Evolutionary conservation across 2,329 filamentous ascomycete genomes (phyloP).

Genomic region (Colletotrichum truncatum): DNA sequence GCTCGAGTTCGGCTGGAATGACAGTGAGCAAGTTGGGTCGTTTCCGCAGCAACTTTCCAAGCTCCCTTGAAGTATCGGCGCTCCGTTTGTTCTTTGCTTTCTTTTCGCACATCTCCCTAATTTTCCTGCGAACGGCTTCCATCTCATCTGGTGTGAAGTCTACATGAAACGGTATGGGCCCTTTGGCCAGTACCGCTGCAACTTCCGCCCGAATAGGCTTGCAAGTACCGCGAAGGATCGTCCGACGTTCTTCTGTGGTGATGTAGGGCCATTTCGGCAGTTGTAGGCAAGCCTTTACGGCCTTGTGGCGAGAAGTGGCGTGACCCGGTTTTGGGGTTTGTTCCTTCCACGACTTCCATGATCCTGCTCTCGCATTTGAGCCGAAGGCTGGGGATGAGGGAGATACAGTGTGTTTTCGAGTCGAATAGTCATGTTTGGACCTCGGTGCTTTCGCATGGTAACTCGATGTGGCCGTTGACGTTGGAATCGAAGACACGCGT

Average conservation of each 20-base stretch:
- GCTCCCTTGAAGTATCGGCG: slow-evolving; percentile 27
- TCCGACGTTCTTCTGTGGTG: slow-evolving; percentile 25
- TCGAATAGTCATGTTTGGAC: not conserved
- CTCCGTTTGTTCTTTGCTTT: not conserved
- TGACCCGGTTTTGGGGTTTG: not conserved
- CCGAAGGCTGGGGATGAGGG: slow-evolving; percentile 24
- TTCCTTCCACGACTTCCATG: slow-evolving; percentile 32
- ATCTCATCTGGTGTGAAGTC: slow-evolving; percentile 55
- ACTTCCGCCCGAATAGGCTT: slow-evolving; percentile 19
- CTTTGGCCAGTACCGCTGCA: slow-evolving; percentile 12
- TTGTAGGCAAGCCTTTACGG: slow-evolving; percentile 22
- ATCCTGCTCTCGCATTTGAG: slow-evolving; percentile 28
- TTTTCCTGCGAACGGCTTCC: slow-evolving; percentile 29
- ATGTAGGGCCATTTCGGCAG: slow-evolving; percentile 36
- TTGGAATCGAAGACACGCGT: not conserved
- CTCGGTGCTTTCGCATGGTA: not conserved
- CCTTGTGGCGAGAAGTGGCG: not conserved
- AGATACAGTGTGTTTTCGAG: not conserved
- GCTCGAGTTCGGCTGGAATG: slow-evolving; percentile 22
- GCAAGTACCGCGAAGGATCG: slow-evolving; percentile 30
- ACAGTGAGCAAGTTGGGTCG: slow-evolving; percentile 3
- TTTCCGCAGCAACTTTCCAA: slow-evolving; percentile 31
- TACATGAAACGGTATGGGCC: slow-evolving; percentile 48
- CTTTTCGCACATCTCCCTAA: slow-evolving; percentile 11
- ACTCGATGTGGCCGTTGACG: not conserved